A percentile compares a stretch with the other conserved stretches of the same genome.
phyloP scores from a whole-genome alignment of 2,329 filamentous ascomycete genomes.

The Nemania bipapillata region DNA sequence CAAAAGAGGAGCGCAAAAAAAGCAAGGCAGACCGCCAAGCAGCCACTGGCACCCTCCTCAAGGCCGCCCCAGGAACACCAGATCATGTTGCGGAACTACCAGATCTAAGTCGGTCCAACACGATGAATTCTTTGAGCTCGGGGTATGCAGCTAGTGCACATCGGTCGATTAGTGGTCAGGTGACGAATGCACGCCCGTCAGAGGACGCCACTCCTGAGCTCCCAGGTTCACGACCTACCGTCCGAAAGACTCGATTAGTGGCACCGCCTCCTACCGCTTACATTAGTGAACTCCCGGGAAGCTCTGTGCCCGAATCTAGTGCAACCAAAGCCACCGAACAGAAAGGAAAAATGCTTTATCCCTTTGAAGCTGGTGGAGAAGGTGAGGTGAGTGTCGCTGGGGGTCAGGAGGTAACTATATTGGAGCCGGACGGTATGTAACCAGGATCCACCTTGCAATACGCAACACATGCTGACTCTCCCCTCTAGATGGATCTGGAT shows the following conservation, averaged over 20 bases:
- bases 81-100: conserved; percentile 71
- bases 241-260: conserved; percentile 76
- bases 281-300: conserved; percentile 72
- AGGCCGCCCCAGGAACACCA: conserved; percentile 59
- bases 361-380: conserved; percentile 81
- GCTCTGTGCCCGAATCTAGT: conserved; percentile 58
- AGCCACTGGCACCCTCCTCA: conserved; percentile 71
- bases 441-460: conserved; percentile 4
- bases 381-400: conserved; percentile 85
- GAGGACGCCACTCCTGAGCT: conserved; percentile 61
- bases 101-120: conserved; percentile 80
- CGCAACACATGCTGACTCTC: conserved; percentile 48
- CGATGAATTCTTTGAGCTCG: conserved; percentile 89
- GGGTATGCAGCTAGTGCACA: conserved; percentile 84
- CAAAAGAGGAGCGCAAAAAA: conserved; percentile 95
- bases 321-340: conserved; percentile 61
- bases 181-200: conserved; percentile 56
- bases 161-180: conserved; percentile 75
- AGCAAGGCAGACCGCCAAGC: conserved; percentile 87
- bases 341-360: conserved; percentile 88
- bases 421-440: conserved; percentile 87
- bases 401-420: conserved; percentile 77
- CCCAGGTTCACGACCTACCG: conserved; percentile 62
- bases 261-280: conserved; percentile 89
- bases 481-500: conserved; percentile 82